Evolutionary conservation across 805 yeast species (phyloP), one percentile per base, ranked within the genome.

Genomic region (Starmerella sirachaensis): DNA sequence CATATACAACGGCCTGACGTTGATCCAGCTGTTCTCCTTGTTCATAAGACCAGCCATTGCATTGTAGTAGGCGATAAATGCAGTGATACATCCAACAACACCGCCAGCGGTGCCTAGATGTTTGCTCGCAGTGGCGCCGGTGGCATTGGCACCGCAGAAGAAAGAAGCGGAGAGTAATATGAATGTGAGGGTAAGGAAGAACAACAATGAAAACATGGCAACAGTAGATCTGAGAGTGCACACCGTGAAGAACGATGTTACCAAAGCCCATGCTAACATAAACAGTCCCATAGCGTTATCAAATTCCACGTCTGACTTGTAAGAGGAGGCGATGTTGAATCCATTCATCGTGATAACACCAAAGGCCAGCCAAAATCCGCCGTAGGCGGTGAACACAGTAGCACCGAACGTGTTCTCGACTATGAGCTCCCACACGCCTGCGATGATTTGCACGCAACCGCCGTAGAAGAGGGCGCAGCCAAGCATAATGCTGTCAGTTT

Each of bases 391-490:
- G 56, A 51, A 60, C 42, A 35, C 66, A 53, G 72, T 61, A 20
- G 73, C 78, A 66, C 78, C 81, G 58, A 74, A 76, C 24, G 79
- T 69, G 59, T 73, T 73, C 49, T 76, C 81, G 20, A 69, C 60
- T 10, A 74, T 70, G 56, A 74, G 65, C 55, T 74, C 80, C 69
- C 76, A 75, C 70, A 75, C 68, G 33, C 80, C 81, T n/a, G 80
- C 79, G 25, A 73, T 54, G 35, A 72, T 56, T 55, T 74, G 79
- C 27, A 73, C 65, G 5, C 66, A 55, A 8, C 81, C 82, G 27
- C 81, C 82, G 53, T 74, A 72, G 54, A 76, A 76, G 46, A 67
- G 64, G 9, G 78, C 78, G 42, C 69, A 57, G 10, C 80, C 78
- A 37, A 72, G 70, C 26, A 75, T 76, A 33, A 74, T 58, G 45